phyloP scores from a whole-genome alignment of 1,139 yeast genomes.

The Candida mesenterica region DNA sequence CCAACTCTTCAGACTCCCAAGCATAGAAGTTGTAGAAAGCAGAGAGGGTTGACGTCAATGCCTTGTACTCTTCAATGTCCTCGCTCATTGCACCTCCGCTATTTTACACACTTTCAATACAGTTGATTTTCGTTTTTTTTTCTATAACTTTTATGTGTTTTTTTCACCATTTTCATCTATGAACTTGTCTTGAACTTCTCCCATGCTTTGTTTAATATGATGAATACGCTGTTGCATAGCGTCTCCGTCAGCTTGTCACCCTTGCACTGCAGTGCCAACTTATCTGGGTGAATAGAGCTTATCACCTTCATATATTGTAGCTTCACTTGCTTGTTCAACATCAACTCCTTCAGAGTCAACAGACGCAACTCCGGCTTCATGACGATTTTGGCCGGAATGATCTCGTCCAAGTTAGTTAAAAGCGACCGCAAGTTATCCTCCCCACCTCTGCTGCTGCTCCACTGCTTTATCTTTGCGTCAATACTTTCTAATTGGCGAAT shows the following conservation, averaged over 20 bases:
- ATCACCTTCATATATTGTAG: slow-evolving; percentile 89
- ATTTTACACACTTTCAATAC: not conserved
- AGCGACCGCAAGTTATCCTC: slow-evolving; percentile 22
- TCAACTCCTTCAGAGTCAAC: slow-evolving; percentile 64
- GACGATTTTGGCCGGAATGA: slow-evolving; percentile 18
- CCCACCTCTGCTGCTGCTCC: slow-evolving; percentile 18
- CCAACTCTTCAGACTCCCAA: slow-evolving; percentile 35
- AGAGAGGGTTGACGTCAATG: slow-evolving; percentile 39
- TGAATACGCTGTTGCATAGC: slow-evolving; percentile 86
- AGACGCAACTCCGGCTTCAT: slow-evolving; percentile 16
- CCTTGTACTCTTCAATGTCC: slow-evolving; percentile 36
- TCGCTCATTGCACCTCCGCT: slow-evolving; percentile 13
- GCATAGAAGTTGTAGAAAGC: slow-evolving; percentile 35
- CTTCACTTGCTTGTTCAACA: slow-evolving; percentile 89
- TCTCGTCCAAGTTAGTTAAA: slow-evolving; percentile 21
- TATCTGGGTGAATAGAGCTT: slow-evolving; percentile 92
- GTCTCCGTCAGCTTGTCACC: slow-evolving; percentile 66
- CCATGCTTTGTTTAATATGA: slow-evolving; percentile 86
- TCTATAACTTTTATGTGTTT: not conserved
- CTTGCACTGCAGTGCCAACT: slow-evolving; percentile 46
- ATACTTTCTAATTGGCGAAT: slow-evolving; percentile 15
- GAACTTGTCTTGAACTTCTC: slow-evolving; percentile 61
- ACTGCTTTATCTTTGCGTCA: slow-evolving; percentile 14
- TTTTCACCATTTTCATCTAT: not conserved
- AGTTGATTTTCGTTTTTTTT: not conserved